Evolutionary conservation across 202 grass and related monocot genomes (phyloP).

Genomic region (Cymbopogon flexuosus): DNA sequence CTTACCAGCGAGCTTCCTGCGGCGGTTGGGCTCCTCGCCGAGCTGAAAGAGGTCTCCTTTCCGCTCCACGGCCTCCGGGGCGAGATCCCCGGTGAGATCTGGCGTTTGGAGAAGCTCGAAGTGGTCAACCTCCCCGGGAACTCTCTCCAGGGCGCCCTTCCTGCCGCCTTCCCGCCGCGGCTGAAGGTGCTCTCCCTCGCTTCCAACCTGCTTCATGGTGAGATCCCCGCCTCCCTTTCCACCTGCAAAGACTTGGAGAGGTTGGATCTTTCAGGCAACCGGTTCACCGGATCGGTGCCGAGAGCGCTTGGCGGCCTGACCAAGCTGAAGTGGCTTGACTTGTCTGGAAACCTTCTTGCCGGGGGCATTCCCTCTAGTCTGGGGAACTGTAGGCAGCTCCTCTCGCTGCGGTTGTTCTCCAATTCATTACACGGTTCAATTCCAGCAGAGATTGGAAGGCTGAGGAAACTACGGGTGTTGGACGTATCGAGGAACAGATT

Average conservation of each 20-base stretch:
- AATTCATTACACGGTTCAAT: constrained; percentile 63
- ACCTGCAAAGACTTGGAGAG: constrained; percentile 41
- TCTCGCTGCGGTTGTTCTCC: constrained; percentile 50
- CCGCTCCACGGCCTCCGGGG: constrained; percentile 49
- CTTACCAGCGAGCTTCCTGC: constrained; percentile 41
- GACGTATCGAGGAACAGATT: constrained; percentile 72
- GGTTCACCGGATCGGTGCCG: constrained; percentile 43
- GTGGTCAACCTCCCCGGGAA: constrained; percentile 60
- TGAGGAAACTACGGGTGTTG: constrained; percentile 66
- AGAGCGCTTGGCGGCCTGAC: constrained; percentile 17
- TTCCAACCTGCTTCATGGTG: constrained; percentile 60
- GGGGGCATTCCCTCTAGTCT: constrained; percentile 61
- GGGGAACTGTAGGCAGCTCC: constrained; percentile 53
- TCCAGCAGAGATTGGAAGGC: constrained; percentile 55
- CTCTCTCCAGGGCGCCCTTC: constrained; percentile 52
- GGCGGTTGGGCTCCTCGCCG: constrained; percentile 48
- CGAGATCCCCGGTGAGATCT: constrained; percentile 78
- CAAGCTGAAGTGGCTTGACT: constrained; percentile 45
- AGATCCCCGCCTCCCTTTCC: constrained; percentile 50
- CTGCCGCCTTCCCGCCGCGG: constrained; percentile 44
- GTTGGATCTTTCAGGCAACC: constrained; percentile 78
- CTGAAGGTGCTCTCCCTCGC: constrained; percentile 54
- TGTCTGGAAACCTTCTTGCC: constrained; percentile 49
- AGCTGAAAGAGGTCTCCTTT: constrained; percentile 57
- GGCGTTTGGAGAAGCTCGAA: constrained; percentile 65